phyloP scores from a whole-genome alignment of 495 filamentous ascomycete genomes.

The Aspergillus sclerotiicarbonarius region DNA sequence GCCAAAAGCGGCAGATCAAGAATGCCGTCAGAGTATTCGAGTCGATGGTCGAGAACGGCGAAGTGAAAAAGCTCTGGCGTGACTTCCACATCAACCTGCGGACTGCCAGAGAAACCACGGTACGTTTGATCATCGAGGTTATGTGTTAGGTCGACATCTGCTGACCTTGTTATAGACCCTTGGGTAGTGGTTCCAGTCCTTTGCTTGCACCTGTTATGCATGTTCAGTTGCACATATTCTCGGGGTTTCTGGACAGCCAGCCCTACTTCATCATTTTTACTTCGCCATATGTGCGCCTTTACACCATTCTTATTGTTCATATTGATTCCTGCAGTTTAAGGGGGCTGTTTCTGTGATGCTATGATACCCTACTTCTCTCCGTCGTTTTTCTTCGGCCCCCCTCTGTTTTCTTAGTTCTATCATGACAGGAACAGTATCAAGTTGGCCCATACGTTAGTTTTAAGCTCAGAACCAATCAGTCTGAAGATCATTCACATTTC shows the following conservation, averaged over 20 bases:
- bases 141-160: background rate
- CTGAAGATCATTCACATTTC: slow-evolving; percentile 26
- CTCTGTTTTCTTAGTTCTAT: background rate
- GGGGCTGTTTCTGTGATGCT: too few relatives aligned
- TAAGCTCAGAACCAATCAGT: background rate
- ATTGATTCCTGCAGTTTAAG: background rate
- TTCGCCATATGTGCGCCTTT: too few relatives aligned
- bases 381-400: slow-evolving; percentile 11
- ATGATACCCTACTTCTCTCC: background rate
- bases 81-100: slow-evolving; percentile 60
- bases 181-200: background rate
- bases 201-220: too few relatives aligned
- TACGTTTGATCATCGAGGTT: slow-evolving; percentile 15
- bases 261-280: background rate
- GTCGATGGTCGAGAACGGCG: slow-evolving; percentile 52
- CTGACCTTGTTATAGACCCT: background rate
- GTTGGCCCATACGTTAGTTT: background rate
- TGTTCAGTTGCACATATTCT: too few relatives aligned
- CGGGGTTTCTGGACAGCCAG: too few relatives aligned
- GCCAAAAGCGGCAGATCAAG: slow-evolving; percentile 48
- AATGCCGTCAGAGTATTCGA: slow-evolving; percentile 58
- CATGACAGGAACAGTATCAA: background rate
- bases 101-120: slow-evolving; percentile 48
- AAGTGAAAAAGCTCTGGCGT: slow-evolving; percentile 56
- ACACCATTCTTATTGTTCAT: background rate